These are phyloP conservation scores for Musa balbisiana DNA, from an alignment of 202 grass and related monocot species.

Conservation along the genomic window DNA sequence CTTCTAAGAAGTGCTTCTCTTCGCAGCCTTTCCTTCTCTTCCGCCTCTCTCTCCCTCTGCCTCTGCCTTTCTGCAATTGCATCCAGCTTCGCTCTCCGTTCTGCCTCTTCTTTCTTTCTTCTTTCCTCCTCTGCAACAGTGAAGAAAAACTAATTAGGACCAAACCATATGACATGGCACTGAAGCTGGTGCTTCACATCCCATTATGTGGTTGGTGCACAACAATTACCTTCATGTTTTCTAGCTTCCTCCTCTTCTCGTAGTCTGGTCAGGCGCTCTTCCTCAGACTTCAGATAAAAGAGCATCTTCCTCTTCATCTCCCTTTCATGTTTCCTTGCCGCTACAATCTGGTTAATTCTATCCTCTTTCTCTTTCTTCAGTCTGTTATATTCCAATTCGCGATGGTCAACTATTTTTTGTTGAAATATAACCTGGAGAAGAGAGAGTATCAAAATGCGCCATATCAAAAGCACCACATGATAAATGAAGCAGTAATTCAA, in stretches of 20 bases:
- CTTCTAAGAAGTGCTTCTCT: constrained; percentile 42
- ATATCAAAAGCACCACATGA: not conserved
- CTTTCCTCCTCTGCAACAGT: constrained; percentile 67
- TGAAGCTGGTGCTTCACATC: not conserved
- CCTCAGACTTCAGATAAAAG: constrained; percentile 57
- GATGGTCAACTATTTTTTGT: constrained; percentile 44
- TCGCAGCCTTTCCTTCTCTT: constrained; percentile 54
- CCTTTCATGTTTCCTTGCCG: constrained; percentile 60
- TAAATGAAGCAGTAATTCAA: too few species aligned
- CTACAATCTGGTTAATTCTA: constrained; percentile 49
- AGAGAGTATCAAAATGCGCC: not conserved
- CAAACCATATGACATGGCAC: not conserved
- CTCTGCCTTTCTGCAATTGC: constrained; percentile 69
- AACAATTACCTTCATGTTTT: constrained; percentile 62
- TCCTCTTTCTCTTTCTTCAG: constrained; percentile 78
- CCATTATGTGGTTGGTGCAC: not conserved
- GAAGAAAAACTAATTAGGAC: not conserved
- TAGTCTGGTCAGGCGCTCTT: constrained; percentile 44
- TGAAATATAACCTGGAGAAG: constrained; percentile 42
- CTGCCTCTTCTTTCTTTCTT: constrained; percentile 59
- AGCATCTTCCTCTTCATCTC: constrained; percentile 78
- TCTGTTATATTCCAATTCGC: constrained; percentile 52
- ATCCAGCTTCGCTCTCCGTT: constrained; percentile 69
- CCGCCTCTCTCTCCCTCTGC: constrained; percentile 59
- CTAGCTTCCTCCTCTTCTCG: constrained; percentile 75